phyloP scores from a whole-genome alignment of 1,284 basidiomycete species.

The Heterobasidion parviporum region DNA sequence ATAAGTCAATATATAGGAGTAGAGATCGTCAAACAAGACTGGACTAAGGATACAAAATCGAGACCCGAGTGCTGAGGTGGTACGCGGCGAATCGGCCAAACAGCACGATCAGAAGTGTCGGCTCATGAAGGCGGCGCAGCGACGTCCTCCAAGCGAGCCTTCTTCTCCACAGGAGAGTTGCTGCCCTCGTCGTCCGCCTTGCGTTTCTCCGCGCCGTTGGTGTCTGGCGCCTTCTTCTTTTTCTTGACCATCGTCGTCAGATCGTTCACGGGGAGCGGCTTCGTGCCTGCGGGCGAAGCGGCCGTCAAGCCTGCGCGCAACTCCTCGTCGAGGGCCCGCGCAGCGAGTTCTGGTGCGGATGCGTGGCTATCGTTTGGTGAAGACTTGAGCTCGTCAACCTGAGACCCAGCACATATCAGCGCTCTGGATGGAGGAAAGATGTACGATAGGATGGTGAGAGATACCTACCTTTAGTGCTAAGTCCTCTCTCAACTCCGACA shows the following conservation, averaged over 20 bases:
- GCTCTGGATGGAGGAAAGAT: neutral
- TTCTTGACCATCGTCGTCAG: constrained; percentile 82
- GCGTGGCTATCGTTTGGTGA: constrained; percentile 53
- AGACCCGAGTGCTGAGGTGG: too few relatives aligned
- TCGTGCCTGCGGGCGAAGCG: constrained; percentile 13
- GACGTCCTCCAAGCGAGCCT: constrained; percentile 46
- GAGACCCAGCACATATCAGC: constrained; percentile 1
- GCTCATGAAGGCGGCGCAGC: constrained; percentile 2
- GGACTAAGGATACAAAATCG: neutral
- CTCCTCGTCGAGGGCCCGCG: constrained; percentile 63
- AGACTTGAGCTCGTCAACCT: constrained; percentile 85
- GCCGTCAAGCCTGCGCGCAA: constrained; percentile 36
- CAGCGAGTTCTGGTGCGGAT: constrained; percentile 55
- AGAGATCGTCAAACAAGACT: neutral
- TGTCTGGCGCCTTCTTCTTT: constrained; percentile 44
- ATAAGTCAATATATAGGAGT: neutral
- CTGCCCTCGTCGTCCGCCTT: constrained; percentile 58
- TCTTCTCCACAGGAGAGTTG: constrained; percentile 50
- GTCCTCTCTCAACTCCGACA: constrained; percentile 70
- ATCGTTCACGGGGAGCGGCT: constrained; percentile 55
- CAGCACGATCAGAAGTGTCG: neutral
- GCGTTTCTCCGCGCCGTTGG: constrained; percentile 41
- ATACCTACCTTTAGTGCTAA: constrained; percentile 65
- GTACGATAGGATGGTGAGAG: neutral
- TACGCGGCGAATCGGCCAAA: neutral